Evolutionary conservation across 306 rosid genomes (phyloP), one percentile per base, ranked within the genome.

Genomic region (Glycine tomentella): DNA sequence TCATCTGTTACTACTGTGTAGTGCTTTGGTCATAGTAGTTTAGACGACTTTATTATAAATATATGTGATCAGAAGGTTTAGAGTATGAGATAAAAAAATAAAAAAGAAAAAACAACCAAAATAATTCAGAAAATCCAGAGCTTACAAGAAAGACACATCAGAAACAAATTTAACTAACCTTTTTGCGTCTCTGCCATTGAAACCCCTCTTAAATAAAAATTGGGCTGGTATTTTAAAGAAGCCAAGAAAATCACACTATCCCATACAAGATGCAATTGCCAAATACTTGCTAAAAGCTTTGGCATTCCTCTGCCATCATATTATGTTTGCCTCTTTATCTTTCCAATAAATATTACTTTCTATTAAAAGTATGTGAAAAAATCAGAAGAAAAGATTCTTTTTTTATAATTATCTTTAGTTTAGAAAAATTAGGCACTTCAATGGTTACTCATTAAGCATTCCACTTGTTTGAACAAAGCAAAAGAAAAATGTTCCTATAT

Each of bases 11-110:
- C 72, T 79, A 56, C 11, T 9, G 44, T 48, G 65, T 66, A 46
- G 77, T 73, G 13, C 25, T 74, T 59, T 67, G 68, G 36, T 74
- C 40, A n/a, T 68, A 58, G 62, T 51, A 42, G 20, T 40, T 79
- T 75, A 69, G 56, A 61, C 17, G 55, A 59, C 38, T 75, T 64
- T 31, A 7, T 10, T 36, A 6, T 40, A 64, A 36, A 63, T 34
- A 33, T 62, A 33, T 6, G 5, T 65, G 17, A 79, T 67, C 17
- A 40, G 15, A 66, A 79, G 72, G 53, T 74, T 72, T 50, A 77
- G 14, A 46, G 50, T 55, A 51, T 16, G 64, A 63, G 55, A 25
- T 55, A 65, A 45, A 57, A 46, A 45, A 9, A 73, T 58, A 59
- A 31, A 34, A 48, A 70, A 76, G 40, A 17, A 17, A 59, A 50